These are phyloP conservation scores for Phytophthora pluvialis DNA, from an alignment of 352 stramenopile genomes.

Conservation along the genomic window DNA sequence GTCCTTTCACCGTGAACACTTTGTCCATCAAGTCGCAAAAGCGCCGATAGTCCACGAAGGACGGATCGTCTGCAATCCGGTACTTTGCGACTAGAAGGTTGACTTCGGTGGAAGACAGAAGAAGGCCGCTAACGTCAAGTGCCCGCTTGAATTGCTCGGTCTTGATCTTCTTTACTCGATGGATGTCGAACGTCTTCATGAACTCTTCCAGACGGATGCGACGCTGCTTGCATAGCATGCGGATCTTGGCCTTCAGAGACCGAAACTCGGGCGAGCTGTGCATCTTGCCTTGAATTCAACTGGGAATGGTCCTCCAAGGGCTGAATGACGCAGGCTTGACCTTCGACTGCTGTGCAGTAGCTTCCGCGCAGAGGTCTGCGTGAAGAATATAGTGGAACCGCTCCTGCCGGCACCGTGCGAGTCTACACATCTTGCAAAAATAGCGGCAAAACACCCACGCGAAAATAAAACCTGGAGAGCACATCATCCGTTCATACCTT, in stretches of 20 bases:
- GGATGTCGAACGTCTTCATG: slow-evolving; percentile 89
- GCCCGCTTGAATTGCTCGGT: slow-evolving; percentile 83
- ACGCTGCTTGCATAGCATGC: slow-evolving; percentile 81
- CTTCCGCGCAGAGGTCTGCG: neutral
- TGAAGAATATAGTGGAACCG: slow-evolving; percentile 1
- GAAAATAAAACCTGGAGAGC: slow-evolving; percentile 32
- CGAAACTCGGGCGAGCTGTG: slow-evolving; percentile 79
- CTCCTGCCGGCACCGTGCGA: neutral
- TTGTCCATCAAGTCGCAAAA: slow-evolving; percentile 91
- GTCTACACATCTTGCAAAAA: slow-evolving; percentile 31
- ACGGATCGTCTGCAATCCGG: slow-evolving; percentile 56
- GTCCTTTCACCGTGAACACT: slow-evolving; percentile 77
- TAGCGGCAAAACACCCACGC: slow-evolving; percentile 38
- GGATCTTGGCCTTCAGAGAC: slow-evolving; percentile 82
- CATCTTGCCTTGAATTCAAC: slow-evolving; percentile 37
- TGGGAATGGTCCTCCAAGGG: neutral
- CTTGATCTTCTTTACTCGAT: slow-evolving; percentile 87
- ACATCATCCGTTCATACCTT: slow-evolving; percentile 28
- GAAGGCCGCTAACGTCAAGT: slow-evolving; percentile 76
- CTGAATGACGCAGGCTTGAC: slow-evolving; percentile 3
- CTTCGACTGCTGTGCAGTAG: slow-evolving; percentile 4
- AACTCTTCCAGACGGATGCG: slow-evolving; percentile 87
- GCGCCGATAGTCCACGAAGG: slow-evolving; percentile 78
- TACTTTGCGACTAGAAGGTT: slow-evolving; percentile 74
- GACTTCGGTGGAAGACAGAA: slow-evolving; percentile 61